Evolutionary conservation across 768 basidiomycete genomes (phyloP), one percentile per base, ranked within the genome.

Genomic region (Boletus huronensis): DNA sequence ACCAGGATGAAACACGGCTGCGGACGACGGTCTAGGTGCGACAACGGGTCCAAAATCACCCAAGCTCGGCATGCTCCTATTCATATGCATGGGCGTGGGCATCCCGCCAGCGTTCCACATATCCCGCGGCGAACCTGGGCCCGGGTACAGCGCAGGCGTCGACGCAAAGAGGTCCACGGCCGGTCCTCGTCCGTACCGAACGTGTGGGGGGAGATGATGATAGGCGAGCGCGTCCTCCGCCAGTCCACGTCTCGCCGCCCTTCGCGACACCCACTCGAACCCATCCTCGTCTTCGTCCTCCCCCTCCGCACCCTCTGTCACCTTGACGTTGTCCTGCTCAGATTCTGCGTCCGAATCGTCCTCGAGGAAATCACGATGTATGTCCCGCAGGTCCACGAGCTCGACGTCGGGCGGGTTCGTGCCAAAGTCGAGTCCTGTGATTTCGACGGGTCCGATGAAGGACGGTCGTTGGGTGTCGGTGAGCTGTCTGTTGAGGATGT

Each of bases 351-450:
- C 69, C 21, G 61, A 55, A 43, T 85, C 82, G 61, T 90, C 88
- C 55, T 94, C 90, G 51, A 97, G 82, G 66, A 98, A 98, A 69
- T 96, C 95, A 49, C 85, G 86, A 73, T 95, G 92, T 53, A 98
- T 92, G 76, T 98, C 93, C 44, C 93, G 81, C 48, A 98, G 74
- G 73, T 97, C 97, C 51, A 90, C 85, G 50, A 98, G 80, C 69
- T 97, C 92, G 23, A 95, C 81, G 55, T 94, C 88, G 5, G 97
- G 97, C 3, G 85, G 68, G 19, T 76, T 75, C 0, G 86, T 82
- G 31, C 97, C 97, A 71, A 99, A 95, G 54, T 93, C 90, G 51
- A 98, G 80, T 4, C 86, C 84, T 2, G 85, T 87, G 52, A 98
- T 84, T 55, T 87, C 81, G 54, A 98, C 83, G 14, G 95, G 93